Conservation (phyloP, 208 protist genomes). For the Tritrichomonas musculus region DNA sequence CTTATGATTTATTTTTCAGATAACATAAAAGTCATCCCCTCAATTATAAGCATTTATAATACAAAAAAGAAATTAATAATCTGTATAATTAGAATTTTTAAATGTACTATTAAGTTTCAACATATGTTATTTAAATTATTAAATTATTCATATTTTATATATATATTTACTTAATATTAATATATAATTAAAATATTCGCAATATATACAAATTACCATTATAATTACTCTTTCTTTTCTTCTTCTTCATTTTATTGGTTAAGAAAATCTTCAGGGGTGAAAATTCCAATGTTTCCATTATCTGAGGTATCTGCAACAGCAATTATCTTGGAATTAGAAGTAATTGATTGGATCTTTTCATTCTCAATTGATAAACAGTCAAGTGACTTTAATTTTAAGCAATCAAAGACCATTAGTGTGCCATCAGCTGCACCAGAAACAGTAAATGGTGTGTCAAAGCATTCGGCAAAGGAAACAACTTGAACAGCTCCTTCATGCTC, state of each 20-base stretch:
- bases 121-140: too few relatives aligned
- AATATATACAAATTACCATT: too few relatives aligned
- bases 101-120: too few relatives aligned
- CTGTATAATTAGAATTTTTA: too few relatives aligned
- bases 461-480: background rate
- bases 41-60: too few relatives aligned
- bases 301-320: slow-evolving; percentile 31
- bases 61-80: too few relatives aligned
- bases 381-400: background rate
- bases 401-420: background rate
- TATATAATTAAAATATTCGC: too few relatives aligned
- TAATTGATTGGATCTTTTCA: background rate
- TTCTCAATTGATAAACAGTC: background rate
- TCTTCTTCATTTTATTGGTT: background rate
- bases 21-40: too few relatives aligned
- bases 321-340: background rate
- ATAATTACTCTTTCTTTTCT: background rate
- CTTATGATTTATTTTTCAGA: too few relatives aligned
- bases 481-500: slow-evolving; percentile 23
- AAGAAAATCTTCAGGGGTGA: background rate
- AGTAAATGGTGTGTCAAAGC: background rate
- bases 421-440: slow-evolving; percentile 25
- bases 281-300: background rate
- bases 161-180: too few relatives aligned
- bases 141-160: too few relatives aligned